These are phyloP conservation scores for Paulownia fortunei DNA, from an alignment of 257 asterid species.

Conservation along the genomic window DNA sequence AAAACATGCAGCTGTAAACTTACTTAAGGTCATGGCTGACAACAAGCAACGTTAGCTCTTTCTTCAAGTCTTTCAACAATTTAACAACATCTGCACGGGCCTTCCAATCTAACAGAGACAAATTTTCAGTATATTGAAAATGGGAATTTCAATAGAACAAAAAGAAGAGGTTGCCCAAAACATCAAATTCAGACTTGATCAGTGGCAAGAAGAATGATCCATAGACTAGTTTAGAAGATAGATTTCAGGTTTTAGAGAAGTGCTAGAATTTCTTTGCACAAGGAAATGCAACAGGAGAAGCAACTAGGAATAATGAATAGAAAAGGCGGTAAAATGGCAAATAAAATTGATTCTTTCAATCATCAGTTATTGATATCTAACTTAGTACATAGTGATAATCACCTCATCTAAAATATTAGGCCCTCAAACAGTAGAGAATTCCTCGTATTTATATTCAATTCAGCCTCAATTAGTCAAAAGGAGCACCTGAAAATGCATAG, in stretches of 20 bases:
- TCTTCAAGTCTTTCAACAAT: conserved; percentile 74
- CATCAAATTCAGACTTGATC: conserved; percentile 4
- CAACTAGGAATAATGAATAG: not conserved
- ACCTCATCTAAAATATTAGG: not conserved
- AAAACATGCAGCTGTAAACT: conserved; percentile 43
- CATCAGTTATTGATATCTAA: not conserved
- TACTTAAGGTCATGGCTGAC: conserved; percentile 96
- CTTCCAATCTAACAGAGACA: conserved; percentile 74
- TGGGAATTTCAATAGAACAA: conserved; percentile 15
- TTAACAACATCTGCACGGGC: conserved; percentile 94
- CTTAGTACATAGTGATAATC: not conserved
- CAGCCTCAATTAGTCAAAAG: not conserved
- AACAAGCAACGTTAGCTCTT: conserved; percentile 81
- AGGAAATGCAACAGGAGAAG: conserved; percentile 20
- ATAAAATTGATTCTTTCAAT: not conserved
- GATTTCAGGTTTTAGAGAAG: conserved; percentile 1
- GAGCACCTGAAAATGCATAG: not conserved
- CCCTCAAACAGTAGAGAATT: not conserved
- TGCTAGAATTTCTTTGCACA: not conserved
- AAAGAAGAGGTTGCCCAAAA: not conserved
- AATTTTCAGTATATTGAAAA: conserved; percentile 13
- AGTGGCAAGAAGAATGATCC: conserved; percentile 7
- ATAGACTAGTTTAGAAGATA: not conserved
- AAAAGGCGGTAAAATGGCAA: not conserved
- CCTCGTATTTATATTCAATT: not conserved